phyloP scores from a whole-genome alignment of 2,329 filamentous ascomycete genomes.

The Aspergillus candidus region DNA sequence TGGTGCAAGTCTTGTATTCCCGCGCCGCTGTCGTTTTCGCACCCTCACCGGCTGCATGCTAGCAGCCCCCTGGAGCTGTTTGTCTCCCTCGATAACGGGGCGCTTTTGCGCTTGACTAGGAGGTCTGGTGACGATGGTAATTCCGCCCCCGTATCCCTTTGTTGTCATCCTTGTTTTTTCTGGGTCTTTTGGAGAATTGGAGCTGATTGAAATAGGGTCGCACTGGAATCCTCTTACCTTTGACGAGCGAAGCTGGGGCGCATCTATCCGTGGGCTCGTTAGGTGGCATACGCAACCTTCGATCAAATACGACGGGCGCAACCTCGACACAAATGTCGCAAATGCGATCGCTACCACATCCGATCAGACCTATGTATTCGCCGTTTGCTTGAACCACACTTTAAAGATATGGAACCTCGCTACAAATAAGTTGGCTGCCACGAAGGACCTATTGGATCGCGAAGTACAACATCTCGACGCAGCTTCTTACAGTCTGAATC shows the following conservation, averaged over 20 bases:
- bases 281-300: slow-evolving; percentile 40
- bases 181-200: slow-evolving; percentile 8
- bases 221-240: slow-evolving; percentile 43
- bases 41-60: slow-evolving; percentile 74
- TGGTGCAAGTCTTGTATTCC: slow-evolving; percentile 70
- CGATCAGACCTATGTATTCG: slow-evolving; percentile 55
- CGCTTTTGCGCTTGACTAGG: slow-evolving; percentile 61
- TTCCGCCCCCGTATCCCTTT: slow-evolving; percentile 2
- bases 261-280: slow-evolving; percentile 44
- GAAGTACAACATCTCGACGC: slow-evolving; percentile 60
- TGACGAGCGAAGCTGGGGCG: slow-evolving; percentile 44
- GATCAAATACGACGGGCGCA: slow-evolving; percentile 37
- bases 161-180: slow-evolving; percentile 1
- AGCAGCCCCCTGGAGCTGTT: slow-evolving; percentile 68
- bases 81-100: slow-evolving; percentile 54
- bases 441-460: slow-evolving; percentile 70
- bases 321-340: slow-evolving; percentile 38
- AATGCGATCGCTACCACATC: slow-evolving; percentile 42
- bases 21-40: slow-evolving; percentile 68
- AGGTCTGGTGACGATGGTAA: slow-evolving; percentile 48
- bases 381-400: slow-evolving; percentile 81
- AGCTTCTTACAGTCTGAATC: slow-evolving; percentile 70
- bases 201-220: slow-evolving; percentile 26
- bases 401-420: slow-evolving; percentile 83
- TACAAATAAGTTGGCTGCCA: slow-evolving; percentile 70